Conservation (phyloP, 2,329 filamentous ascomycete genomes). For the Leptographium procerum region DNA sequence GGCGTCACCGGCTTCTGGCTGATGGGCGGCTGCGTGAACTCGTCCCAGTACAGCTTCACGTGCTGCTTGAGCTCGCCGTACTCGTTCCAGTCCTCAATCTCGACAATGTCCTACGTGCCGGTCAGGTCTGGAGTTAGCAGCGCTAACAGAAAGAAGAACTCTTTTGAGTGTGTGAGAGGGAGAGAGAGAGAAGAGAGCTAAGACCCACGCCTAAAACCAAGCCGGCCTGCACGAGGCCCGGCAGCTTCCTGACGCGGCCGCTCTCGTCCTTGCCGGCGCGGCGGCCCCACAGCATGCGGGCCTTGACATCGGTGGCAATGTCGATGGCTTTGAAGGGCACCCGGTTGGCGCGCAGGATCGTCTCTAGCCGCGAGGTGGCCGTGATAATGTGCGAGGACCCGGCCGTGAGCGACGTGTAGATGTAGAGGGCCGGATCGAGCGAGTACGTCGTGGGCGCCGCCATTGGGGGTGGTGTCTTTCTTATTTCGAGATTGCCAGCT, state of each 20-base stretch:
- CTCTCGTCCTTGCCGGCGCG: constrained; percentile 60
- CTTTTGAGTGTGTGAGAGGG: no score
- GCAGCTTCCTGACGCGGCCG: constrained; percentile 63
- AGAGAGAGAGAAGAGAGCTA: no score
- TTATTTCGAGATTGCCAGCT: background rate
- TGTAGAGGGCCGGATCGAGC: constrained; percentile 66
- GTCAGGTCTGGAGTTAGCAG: background rate
- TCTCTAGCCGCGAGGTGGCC: constrained; percentile 88
- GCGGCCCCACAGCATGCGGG: constrained; percentile 78
- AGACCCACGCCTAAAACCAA: constrained; percentile 69
- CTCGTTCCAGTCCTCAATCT: constrained; percentile 99
- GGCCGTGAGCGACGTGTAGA: constrained; percentile 92
- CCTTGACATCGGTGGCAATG: constrained; percentile 79
- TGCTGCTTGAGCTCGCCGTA: constrained; percentile 89
- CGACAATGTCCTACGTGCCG: constrained; percentile 62
- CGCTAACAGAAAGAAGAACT: no score
- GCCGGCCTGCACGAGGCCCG: constrained; percentile 78
- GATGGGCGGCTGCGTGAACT: constrained; percentile 46
- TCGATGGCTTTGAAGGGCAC: constrained; percentile 91
- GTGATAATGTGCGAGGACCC: constrained; percentile 95
- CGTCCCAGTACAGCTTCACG: constrained; percentile 57
- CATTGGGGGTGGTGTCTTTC: background rate
- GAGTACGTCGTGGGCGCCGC: constrained; percentile 27
- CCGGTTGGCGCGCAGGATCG: constrained; percentile 87
- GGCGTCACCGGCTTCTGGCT: constrained; percentile 36